Conservation (phyloP, 306 rosid species). For the Lupinus albus region DNA sequence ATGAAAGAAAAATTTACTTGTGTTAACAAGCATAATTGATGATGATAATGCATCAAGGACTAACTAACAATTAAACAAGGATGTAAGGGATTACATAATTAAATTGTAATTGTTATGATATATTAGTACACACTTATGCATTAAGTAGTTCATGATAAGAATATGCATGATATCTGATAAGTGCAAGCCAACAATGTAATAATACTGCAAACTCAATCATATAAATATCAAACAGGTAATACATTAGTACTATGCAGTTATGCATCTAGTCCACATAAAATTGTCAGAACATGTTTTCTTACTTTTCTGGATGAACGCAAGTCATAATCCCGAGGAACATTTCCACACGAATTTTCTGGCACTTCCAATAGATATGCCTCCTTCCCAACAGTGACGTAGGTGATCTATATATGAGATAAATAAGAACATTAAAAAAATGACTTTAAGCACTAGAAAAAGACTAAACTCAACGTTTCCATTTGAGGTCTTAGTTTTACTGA, state of each 20-base stretch:
- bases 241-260: background rate
- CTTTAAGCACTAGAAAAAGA: slow-evolving; percentile 20
- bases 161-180: slow-evolving; percentile 22
- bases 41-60: slow-evolving; percentile 11
- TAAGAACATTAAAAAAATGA: slow-evolving; percentile 29
- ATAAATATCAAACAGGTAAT: slow-evolving; percentile 27
- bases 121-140: background rate
- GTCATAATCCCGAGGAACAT: slow-evolving; percentile 71
- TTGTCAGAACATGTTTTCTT: slow-evolving; percentile 23
- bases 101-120: background rate
- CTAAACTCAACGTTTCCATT: slow-evolving; percentile 24
- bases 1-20: slow-evolving; percentile 29
- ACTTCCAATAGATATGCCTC: slow-evolving; percentile 87
- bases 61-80: slow-evolving; percentile 7
- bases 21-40: slow-evolving; percentile 15
- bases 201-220: slow-evolving; percentile 12
- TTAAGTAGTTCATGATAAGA: slow-evolving; percentile 10
- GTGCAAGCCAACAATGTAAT: slow-evolving; percentile 3
- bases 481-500: slow-evolving; percentile 55
- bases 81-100: background rate
- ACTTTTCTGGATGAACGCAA: slow-evolving; percentile 84
- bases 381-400: slow-evolving; percentile 77
- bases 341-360: slow-evolving; percentile 67
- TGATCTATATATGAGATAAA: slow-evolving; percentile 57
- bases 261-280: slow-evolving; percentile 26